Percentiles rank a stretch among this genome's conserved stretches.
Conservation (phyloP, 345 rosid genomes). For the Gossypium sturtianum region DNA sequence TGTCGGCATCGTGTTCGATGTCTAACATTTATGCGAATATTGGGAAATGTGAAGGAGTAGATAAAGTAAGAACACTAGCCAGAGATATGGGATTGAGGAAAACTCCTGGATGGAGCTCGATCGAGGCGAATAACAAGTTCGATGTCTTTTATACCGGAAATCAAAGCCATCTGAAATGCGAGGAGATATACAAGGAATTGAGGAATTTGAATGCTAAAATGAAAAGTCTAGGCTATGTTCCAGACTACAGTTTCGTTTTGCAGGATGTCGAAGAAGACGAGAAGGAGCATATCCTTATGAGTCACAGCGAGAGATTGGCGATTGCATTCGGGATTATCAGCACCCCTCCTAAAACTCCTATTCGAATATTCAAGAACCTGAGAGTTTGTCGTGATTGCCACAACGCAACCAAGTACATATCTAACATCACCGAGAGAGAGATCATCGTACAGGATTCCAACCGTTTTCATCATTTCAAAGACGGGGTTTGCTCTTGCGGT, state of each 20-base stretch:
- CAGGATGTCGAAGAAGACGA: conserved; percentile 64
- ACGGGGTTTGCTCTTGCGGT: conserved; percentile 50
- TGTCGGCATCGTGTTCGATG: conserved; percentile 49
- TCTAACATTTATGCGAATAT: conserved; percentile 52
- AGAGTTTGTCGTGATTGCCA: conserved; percentile 46
- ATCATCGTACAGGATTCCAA: conserved; percentile 38
- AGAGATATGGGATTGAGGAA: conserved; percentile 47
- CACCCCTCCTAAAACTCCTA: conserved; percentile 35
- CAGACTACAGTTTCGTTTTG: conserved; percentile 46
- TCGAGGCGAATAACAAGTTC: conserved; percentile 38
- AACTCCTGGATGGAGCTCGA: conserved; percentile 61
- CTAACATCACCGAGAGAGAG: conserved; percentile 28
- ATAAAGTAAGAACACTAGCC: conserved; percentile 38
- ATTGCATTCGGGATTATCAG: conserved; percentile 45
- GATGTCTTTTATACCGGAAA: conserved; percentile 51
- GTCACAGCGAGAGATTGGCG: conserved; percentile 54
- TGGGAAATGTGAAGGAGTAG: conserved; percentile 52
- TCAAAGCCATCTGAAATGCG: conserved; percentile 35
- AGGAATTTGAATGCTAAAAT: conserved; percentile 33
- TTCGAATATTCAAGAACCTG: conserved; percentile 49
- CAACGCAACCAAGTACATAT: conserved; percentile 30
- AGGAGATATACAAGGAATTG: conserved; percentile 34
- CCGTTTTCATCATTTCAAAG: conserved; percentile 52
- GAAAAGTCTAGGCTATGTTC: conserved; percentile 45
- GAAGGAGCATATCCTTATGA: conserved; percentile 49